Evolutionary conservation across 148 eudicot genomes (phyloP).

Genomic region (Fagopyrum tataricum): DNA sequence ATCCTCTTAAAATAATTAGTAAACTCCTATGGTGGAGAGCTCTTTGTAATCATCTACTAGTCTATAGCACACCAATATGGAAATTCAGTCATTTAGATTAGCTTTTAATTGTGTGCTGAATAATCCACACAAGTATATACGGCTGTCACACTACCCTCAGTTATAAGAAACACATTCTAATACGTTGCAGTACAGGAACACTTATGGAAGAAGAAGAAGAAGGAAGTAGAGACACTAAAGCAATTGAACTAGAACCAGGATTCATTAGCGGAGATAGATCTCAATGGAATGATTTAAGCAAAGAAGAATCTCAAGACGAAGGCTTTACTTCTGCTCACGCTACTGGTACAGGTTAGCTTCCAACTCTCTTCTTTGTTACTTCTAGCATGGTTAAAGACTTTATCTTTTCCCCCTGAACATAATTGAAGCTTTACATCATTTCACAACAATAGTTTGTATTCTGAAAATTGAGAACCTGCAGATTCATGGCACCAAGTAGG

Average conservation of each 20-base stretch:
- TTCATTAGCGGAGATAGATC: neutral
- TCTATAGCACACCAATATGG: slow-evolving; percentile 9
- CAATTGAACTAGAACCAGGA: neutral
- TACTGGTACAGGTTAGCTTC: neutral
- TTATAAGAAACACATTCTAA: neutral
- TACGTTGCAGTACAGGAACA: neutral
- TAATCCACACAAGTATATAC: neutral
- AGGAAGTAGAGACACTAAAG: neutral
- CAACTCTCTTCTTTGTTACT: neutral
- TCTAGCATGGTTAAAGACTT: no score
- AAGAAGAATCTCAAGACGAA: neutral
- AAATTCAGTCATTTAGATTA: neutral
- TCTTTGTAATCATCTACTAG: neutral
- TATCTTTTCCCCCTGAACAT: no score
- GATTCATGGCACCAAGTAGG: slow-evolving; percentile 61
- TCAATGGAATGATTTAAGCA: neutral
- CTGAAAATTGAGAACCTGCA: slow-evolving; percentile 17
- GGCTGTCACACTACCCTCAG: neutral
- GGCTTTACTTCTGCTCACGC: slow-evolving; percentile 3
- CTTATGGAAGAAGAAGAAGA: neutral
- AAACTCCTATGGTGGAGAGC: neutral
- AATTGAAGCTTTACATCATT: neutral
- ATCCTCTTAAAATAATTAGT: neutral
- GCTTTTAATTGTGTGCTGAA: neutral
- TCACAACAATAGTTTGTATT: neutral